Conservation (phyloP, 441 rosid genomes). For the Erodium chrysanthum region DNA sequence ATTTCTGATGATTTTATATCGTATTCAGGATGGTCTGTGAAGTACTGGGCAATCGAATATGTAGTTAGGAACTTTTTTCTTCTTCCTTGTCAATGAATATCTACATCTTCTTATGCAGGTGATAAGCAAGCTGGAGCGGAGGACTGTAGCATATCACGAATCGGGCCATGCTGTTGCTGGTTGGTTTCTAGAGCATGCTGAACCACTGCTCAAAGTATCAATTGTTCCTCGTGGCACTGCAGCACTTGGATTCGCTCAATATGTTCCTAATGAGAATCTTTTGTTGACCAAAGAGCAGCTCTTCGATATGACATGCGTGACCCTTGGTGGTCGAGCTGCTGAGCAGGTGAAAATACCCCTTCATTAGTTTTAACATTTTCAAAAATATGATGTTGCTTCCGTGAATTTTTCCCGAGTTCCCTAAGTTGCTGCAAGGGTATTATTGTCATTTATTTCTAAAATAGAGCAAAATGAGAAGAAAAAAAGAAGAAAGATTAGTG, state of each 20-base stretch:
- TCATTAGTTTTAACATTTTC: too few species aligned
- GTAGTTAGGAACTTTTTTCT: not conserved
- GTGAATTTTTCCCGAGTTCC: too few species aligned
- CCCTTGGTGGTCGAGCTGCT: constrained; percentile 65
- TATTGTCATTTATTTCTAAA: too few species aligned
- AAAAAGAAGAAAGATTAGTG: too few species aligned
- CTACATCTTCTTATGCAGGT: constrained; percentile 26
- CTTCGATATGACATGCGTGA: constrained; percentile 57
- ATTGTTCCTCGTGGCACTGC: constrained; percentile 65
- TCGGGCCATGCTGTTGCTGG: constrained; percentile 68
- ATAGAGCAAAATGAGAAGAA: too few species aligned
- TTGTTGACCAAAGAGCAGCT: constrained; percentile 62
- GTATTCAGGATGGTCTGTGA: not conserved
- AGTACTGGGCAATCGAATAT: not conserved
- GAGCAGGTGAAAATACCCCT: constrained; percentile 44
- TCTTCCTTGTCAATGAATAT: not conserved
- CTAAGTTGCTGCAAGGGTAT: too few species aligned
- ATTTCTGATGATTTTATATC: not conserved
- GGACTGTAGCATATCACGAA: constrained; percentile 63
- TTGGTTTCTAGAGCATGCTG: constrained; percentile 63
- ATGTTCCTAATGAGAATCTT: constrained; percentile 56
- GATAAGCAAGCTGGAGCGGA: constrained; percentile 51
- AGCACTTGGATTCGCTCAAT: constrained; percentile 59
- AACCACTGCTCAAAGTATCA: constrained; percentile 60
- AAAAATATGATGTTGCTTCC: too few species aligned